Percentiles rank a stretch among this genome's conserved stretches.
These are phyloP conservation scores for Aspergillus udagawae DNA, from an alignment of 2,329 filamentous ascomycete genomes.

Conservation along the genomic window DNA sequence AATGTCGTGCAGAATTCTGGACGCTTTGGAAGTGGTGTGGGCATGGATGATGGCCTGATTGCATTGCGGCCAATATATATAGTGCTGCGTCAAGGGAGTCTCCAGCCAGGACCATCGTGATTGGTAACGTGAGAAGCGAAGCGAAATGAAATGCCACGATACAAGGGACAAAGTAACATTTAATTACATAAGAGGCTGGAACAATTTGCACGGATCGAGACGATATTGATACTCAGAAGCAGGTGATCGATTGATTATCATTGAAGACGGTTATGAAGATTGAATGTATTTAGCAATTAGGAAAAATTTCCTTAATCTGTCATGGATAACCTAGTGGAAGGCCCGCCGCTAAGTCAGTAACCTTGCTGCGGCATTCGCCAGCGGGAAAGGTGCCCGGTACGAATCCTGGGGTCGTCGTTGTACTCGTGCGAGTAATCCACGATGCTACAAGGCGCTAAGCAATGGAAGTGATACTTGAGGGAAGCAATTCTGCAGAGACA, in stretches of 20 bases:
- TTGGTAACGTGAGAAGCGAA: not conserved
- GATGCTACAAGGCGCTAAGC: constrained; percentile 53
- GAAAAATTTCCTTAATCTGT: constrained; percentile 28
- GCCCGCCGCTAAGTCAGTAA: constrained; percentile 31
- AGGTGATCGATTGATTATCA: not conserved
- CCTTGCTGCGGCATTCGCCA: constrained; percentile 36
- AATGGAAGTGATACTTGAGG: constrained; percentile 53
- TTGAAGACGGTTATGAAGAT: not conserved
- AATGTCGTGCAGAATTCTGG: not conserved
- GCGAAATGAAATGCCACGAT: not conserved
- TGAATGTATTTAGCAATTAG: not conserved
- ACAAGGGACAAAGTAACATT: not conserved
- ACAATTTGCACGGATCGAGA: not conserved
- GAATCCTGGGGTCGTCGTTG: constrained; percentile 50
- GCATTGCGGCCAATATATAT: not conserved
- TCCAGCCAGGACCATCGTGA: not conserved
- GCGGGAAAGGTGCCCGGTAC: constrained; percentile 51
- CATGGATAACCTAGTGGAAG: constrained; percentile 41
- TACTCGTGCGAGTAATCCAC: constrained; percentile 55
- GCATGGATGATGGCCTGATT: not conserved
- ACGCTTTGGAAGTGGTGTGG: not conserved
- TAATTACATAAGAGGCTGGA: not conserved
- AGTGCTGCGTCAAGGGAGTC: not conserved
- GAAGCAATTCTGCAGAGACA: constrained; percentile 58
- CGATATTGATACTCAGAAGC: not conserved